Conservation (phyloP, 495 filamentous ascomycete genomes). For the Trichocladium uniseriatum region DNA sequence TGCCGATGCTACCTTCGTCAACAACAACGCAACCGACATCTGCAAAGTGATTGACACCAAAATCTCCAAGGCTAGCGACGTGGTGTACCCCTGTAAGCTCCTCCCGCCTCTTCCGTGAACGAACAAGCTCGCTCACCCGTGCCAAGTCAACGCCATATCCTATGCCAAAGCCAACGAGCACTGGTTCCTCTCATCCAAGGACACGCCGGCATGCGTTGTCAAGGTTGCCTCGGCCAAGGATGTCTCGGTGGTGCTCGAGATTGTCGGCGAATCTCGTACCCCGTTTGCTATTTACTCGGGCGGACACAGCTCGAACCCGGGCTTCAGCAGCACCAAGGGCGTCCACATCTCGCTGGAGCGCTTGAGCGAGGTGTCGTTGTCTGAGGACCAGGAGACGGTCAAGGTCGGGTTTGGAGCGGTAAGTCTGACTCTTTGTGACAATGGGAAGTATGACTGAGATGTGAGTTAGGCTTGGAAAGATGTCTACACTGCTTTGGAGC, state of each 20-base stretch:
- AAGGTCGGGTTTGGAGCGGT: slow-evolving; percentile 32
- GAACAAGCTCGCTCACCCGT: no score
- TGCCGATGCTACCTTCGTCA: not conserved
- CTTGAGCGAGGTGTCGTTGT: slow-evolving; percentile 22
- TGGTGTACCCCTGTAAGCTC: slow-evolving; percentile 6
- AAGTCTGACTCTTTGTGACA: not conserved
- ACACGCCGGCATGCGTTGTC: slow-evolving; percentile 16
- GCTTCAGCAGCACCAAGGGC: slow-evolving; percentile 22
- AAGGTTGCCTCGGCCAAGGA: slow-evolving; percentile 10
- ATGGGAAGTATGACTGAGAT: not conserved
- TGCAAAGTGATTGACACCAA: slow-evolving; percentile 7
- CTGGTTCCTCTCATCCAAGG: slow-evolving; percentile 19
- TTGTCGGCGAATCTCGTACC: slow-evolving; percentile 11
- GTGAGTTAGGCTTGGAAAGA: slow-evolving; percentile 14
- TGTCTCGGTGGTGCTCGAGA: slow-evolving; percentile 16
- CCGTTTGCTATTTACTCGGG: slow-evolving; percentile 39
- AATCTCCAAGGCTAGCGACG: slow-evolving; percentile 1
- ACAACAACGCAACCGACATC: not conserved
- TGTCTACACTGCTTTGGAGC: slow-evolving; percentile 13
- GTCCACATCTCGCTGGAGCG: slow-evolving; percentile 25
- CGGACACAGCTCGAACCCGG: slow-evolving; percentile 30
- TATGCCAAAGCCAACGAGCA: slow-evolving; percentile 3
- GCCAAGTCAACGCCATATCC: not conserved
- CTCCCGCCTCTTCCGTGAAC: no score
- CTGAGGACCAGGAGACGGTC: slow-evolving; percentile 31